These are phyloP conservation scores for Dentipellis sp. DNA, from an alignment of 768 basidiomycete species.

Conservation along the genomic window DNA sequence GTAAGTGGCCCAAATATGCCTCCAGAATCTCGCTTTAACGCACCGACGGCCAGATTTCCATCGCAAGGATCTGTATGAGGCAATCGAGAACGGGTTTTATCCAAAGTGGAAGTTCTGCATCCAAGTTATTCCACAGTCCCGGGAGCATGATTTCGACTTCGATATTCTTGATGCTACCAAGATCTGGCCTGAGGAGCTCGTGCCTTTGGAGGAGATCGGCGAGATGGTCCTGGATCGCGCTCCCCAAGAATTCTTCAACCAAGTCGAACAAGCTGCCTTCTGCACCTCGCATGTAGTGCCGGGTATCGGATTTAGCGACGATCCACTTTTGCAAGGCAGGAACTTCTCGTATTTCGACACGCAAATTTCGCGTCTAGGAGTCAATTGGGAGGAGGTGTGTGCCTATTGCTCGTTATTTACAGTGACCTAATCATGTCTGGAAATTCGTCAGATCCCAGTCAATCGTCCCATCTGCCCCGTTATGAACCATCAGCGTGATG, in stretches of 20 bases:
- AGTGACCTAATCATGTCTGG: not conserved
- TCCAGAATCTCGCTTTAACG: not conserved
- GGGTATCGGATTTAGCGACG: slow-evolving; percentile 54
- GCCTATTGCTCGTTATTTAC: not conserved
- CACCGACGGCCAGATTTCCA: slow-evolving; percentile 40
- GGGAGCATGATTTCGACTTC: slow-evolving; percentile 79
- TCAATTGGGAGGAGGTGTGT: slow-evolving; percentile 65
- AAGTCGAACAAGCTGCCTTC: slow-evolving; percentile 85
- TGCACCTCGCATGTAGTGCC: slow-evolving; percentile 60
- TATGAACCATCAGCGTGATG: slow-evolving; percentile 60
- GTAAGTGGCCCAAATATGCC: slow-evolving; percentile 21
- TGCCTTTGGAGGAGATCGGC: slow-evolving; percentile 72
- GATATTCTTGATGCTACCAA: slow-evolving; percentile 86
- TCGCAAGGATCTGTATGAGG: slow-evolving; percentile 78
- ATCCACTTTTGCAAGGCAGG: slow-evolving; percentile 74
- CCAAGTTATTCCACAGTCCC: slow-evolving; percentile 57
- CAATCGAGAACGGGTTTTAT: slow-evolving; percentile 60
- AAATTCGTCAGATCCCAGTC: slow-evolving; percentile 54
- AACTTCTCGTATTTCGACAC: slow-evolving; percentile 89
- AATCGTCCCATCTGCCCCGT: slow-evolving; percentile 75
- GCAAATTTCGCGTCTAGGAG: slow-evolving; percentile 68
- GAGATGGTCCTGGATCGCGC: slow-evolving; percentile 56
- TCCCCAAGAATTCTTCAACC: slow-evolving; percentile 74
- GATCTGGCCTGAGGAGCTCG: slow-evolving; percentile 73
- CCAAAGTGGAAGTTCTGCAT: slow-evolving; percentile 79